Base-by-base conservation (phyloP, 2,329 filamentous ascomycete species). In the Epichloe typhina region DNA sequence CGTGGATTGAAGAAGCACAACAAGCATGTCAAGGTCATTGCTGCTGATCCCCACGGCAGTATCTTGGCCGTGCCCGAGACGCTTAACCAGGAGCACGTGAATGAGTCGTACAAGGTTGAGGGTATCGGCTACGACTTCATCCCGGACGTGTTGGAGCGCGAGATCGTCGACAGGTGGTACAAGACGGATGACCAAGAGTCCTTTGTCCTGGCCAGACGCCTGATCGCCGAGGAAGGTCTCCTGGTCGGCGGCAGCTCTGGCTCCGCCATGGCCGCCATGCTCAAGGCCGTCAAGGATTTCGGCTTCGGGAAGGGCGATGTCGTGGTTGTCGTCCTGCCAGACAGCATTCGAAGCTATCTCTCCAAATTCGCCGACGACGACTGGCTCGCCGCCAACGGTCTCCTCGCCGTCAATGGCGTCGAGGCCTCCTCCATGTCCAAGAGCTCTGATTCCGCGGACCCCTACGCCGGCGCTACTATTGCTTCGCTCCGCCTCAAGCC, bases 101-200 rank as follows among this genome's bases (percentile, higher is more conserved):
- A 96, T 62, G 82, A 88, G 66, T 75, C 83, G 1, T 98, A 98
- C 74, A 97, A 98, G 72, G 93, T 98, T 1, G 93, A 98, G 72
- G 93, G 93, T 42, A 98, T 98, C 61, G 93, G 93, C 19, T 98
- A 98, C 66, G 93, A 98, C 67, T 98, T 98, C 66, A 86, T 98
- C 53, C 93, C 94, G 6, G 88, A 97, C 23, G 94, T 98, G 5
- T 74, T 98, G 50, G 83, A 93, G 57, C 88, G 84, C 62, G 69
- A 82, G 31, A 66, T 79, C 5, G 86, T 98, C 33, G 87, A 96
- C 67, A 86, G 84, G 64, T 98, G 93, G 93, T 97, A 96, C 74
- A 98, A 98, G 80, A 98, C 93, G 3, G 87, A 91, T 54, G 93
- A 98, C 64, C 79, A 80, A 54, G 86, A 95, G 64, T 90, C 90